Evolutionary conservation across 345 rosid species (phyloP).

Genomic region (Sisymbrium irio): DNA sequence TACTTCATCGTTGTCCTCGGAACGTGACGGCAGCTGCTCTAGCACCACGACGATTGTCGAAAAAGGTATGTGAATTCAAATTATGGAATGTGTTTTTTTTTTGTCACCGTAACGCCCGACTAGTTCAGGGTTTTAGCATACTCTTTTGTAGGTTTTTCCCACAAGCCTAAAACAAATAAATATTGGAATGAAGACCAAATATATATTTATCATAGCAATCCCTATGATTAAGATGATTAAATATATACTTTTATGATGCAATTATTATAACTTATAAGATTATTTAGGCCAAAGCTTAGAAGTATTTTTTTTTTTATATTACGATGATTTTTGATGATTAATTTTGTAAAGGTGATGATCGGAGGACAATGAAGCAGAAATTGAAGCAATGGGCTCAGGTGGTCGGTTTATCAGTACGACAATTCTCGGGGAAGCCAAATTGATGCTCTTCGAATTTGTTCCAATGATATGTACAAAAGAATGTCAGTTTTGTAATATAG

Average conservation of each 20-base stretch:
- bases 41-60: constrained; percentile 40
- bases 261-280: no score
- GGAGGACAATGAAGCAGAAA: constrained; percentile 62
- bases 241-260: no score
- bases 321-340: no score
- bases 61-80: constrained; percentile 40
- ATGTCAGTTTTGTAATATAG: background rate
- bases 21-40: constrained; percentile 27
- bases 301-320: background rate
- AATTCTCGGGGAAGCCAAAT: constrained; percentile 37
- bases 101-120: background rate
- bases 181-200: no score
- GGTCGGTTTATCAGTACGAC: constrained; percentile 69
- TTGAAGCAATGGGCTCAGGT: constrained; percentile 83
- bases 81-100: background rate
- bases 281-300: no score
- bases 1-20: constrained; percentile 52
- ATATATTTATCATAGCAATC: no score
- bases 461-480: background rate
- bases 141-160: background rate
- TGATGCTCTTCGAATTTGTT: background rate
- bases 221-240: no score
- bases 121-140: background rate
- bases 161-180: background rate
- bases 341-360: constrained; percentile 53